A percentile compares a stretch with the other conserved stretches of the same genome.
Evolutionary conservation across 1,139 yeast species (phyloP).

Genomic region (Saccharomycopsis phalli): DNA sequence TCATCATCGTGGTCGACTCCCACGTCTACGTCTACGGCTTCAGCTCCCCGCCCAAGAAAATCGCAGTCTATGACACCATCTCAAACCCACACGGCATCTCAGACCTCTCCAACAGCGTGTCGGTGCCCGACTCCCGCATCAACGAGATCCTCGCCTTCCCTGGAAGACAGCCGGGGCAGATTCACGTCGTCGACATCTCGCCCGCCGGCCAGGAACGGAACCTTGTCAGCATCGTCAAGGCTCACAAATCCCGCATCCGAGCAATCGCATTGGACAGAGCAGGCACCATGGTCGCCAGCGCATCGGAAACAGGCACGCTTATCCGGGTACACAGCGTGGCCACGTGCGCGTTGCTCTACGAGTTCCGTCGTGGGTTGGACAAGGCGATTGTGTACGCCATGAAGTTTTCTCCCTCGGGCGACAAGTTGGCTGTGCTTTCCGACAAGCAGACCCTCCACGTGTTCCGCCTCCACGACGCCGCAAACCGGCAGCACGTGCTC

Average conservation of each 20-base stretch:
- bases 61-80: constrained; percentile 64
- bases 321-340: constrained; percentile 70
- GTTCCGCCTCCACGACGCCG: constrained; percentile 40
- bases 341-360: constrained; percentile 65
- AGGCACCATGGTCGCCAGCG: constrained; percentile 81
- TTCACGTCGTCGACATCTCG: constrained; percentile 65
- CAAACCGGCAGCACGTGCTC: constrained; percentile 41
- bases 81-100: constrained; percentile 64
- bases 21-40: constrained; percentile 73
- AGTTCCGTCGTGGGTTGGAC: constrained; percentile 84
- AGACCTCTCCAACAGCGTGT: constrained; percentile 37
- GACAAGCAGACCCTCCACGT: constrained; percentile 87
- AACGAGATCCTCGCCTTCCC: constrained; percentile 61
- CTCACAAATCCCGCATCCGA: constrained; percentile 67
- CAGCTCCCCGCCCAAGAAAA: constrained; percentile 64
- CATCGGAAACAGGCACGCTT: constrained; percentile 81
- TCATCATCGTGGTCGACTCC: constrained; percentile 60
- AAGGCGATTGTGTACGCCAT: constrained; percentile 73
- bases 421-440: constrained; percentile 72
- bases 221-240: constrained; percentile 66
- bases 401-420: constrained; percentile 71
- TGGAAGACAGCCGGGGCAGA: constrained; percentile 55
- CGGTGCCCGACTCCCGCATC: constrained; percentile 1
- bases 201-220: constrained; percentile 54
- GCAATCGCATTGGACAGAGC: constrained; percentile 58